Evolutionary conservation across 805 yeast species (phyloP).

Genomic region (Hanseniaspora singularis): DNA sequence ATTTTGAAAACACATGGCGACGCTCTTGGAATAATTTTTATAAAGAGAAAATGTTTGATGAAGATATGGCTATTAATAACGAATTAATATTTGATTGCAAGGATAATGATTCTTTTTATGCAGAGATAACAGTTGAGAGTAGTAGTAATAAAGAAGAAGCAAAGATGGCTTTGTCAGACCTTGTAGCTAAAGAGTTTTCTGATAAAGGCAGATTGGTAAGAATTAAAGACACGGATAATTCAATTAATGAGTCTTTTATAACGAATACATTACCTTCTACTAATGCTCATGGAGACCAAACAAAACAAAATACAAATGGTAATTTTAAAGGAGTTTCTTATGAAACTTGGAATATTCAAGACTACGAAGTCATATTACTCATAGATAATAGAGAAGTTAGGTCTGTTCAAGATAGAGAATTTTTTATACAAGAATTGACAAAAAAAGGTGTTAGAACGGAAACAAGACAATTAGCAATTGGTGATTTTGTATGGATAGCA

Average conservation of each 20-base stretch:
- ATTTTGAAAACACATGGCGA: conserved; percentile 12
- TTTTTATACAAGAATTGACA: conserved; percentile 45
- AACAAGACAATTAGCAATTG: conserved; percentile 54
- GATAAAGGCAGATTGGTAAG: background rate
- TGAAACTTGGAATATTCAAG: conserved; percentile 47
- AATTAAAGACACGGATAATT: background rate
- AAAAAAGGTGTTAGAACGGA: conserved; percentile 40
- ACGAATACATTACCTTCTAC: no score
- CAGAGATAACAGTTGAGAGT: background rate
- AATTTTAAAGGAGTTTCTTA: no score
- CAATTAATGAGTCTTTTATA: conserved; percentile 3
- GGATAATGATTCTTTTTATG: no score
- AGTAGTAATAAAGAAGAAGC: background rate
- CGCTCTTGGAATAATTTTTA: conserved; percentile 5
- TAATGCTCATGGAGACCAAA: no score
- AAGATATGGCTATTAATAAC: conserved; percentile 2
- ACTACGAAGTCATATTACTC: conserved; percentile 48
- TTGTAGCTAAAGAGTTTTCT: background rate
- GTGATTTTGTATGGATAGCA: conserved; percentile 88
- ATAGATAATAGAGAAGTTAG: conserved; percentile 77
- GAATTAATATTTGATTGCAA: conserved; percentile 12
- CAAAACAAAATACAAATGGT: no score
- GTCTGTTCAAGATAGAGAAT: conserved; percentile 55
- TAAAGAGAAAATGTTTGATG: conserved; percentile 12
- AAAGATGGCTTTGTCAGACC: background rate